phyloP scores from a whole-genome alignment of 2,329 filamentous ascomycete genomes.

The Alternaria dauci region DNA sequence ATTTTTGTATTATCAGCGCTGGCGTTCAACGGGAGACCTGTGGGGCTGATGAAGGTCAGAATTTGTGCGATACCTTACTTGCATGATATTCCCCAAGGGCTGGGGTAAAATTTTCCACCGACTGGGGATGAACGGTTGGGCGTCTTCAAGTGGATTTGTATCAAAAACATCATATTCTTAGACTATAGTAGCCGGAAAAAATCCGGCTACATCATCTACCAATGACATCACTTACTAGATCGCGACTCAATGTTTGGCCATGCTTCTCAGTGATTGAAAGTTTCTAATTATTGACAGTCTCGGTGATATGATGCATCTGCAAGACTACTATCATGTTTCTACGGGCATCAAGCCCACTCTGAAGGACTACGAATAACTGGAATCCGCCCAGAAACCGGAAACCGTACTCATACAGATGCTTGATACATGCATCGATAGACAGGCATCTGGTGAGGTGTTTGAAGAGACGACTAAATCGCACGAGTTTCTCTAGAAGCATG shows the following conservation, averaged over 20 bases:
- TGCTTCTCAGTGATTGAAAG: background rate
- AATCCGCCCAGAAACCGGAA: slow-evolving; percentile 20
- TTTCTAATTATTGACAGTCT: background rate
- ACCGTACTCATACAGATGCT: slow-evolving; percentile 22
- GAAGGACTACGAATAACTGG: slow-evolving; percentile 29
- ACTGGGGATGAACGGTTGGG: background rate
- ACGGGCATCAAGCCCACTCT: slow-evolving; percentile 35
- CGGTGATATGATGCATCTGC: background rate
- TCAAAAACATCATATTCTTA: slow-evolving; percentile 3
- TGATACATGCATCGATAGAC: background rate
- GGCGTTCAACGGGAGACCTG: slow-evolving; percentile 23
- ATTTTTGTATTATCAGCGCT: slow-evolving; percentile 29
- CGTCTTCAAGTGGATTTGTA: background rate
- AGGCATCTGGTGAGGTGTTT: background rate
- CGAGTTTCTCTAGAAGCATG: too few relatives aligned
- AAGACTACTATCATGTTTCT: too few relatives aligned
- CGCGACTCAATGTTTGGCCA: background rate
- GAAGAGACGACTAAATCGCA: too few relatives aligned
- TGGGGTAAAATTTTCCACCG: slow-evolving; percentile 21
- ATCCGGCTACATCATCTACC: background rate
- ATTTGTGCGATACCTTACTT: slow-evolving; percentile 10
- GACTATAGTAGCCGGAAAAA: background rate
- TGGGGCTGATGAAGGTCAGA: slow-evolving; percentile 1
- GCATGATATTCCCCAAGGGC: slow-evolving; percentile 34
- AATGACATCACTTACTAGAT: background rate